Percentiles rank a stretch among this genome's conserved stretches.
These are phyloP conservation scores for Leucocoprinus birnbaumii DNA, from an alignment of 768 basidiomycete genomes.

Conservation along the genomic window DNA sequence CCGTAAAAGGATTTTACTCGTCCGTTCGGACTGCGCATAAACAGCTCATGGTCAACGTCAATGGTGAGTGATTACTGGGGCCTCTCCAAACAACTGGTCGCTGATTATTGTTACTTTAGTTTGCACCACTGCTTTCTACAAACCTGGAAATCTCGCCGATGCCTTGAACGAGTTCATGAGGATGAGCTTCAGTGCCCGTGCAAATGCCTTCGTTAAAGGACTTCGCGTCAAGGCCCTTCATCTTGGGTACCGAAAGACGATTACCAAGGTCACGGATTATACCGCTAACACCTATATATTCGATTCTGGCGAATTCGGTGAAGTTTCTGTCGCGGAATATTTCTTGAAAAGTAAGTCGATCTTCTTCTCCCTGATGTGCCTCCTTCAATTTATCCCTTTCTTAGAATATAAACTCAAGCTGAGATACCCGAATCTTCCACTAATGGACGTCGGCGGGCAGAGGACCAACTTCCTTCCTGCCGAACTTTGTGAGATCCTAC, in stretches of 20 bases:
- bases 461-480: constrained; percentile 56
- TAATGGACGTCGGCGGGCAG: constrained; percentile 56
- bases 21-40: constrained; percentile 56
- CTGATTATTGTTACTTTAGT: constrained; percentile 26
- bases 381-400: neutral
- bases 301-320: constrained; percentile 51
- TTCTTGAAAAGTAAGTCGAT: constrained; percentile 67
- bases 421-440: constrained; percentile 44
- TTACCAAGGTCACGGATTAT: constrained; percentile 51
- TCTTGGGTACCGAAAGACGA: constrained; percentile 72
- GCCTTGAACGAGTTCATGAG: constrained; percentile 54
- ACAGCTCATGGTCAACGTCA: constrained; percentile 62
- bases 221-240: constrained; percentile 67
- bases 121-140: constrained; percentile 61
- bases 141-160: constrained; percentile 59
- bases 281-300: constrained; percentile 51
- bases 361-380: neutral
- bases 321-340: constrained; percentile 57
- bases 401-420: constrained; percentile 65
- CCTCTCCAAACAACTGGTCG: neutral
- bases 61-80: constrained; percentile 43
- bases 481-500: constrained; percentile 70
- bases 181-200: constrained; percentile 57
- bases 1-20: constrained; percentile 56
- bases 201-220: constrained; percentile 60